Percentiles rank a stretch among this genome's conserved stretches.
Conservation (phyloP, 768 basidiomycete species). For the Mycena chlorophos region DNA sequence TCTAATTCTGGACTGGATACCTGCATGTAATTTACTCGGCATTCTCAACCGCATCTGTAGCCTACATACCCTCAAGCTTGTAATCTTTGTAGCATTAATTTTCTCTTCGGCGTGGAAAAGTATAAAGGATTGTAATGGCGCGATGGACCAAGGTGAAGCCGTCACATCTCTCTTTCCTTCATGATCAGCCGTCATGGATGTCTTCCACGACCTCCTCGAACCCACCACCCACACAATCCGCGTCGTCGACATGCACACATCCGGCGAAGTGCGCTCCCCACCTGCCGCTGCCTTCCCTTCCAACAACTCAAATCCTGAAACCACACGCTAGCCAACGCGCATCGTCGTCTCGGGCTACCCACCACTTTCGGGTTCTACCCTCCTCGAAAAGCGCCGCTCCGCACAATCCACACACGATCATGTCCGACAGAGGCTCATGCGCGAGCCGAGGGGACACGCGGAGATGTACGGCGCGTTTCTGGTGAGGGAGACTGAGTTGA, state of each 20-base stretch:
- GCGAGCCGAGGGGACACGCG: slow-evolving; percentile 39
- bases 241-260: slow-evolving; percentile 41
- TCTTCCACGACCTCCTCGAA: slow-evolving; percentile 13
- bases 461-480: slow-evolving; percentile 45
- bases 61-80: no score
- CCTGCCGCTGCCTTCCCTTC: no score
- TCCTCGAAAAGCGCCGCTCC: slow-evolving; percentile 36
- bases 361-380: slow-evolving; percentile 31
- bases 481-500: slow-evolving; percentile 37
- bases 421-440: slow-evolving; percentile 36
- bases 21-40: no score
- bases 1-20: no score
- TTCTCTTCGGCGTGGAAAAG: no score
- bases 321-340: slow-evolving; percentile 35
- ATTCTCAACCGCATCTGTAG: no score
- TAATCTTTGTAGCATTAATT: no score
- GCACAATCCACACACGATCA: slow-evolving; percentile 32
- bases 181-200: slow-evolving; percentile 22
- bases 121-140: no score
- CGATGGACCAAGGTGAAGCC: no score
- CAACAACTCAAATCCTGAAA: not conserved
- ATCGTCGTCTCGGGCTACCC: slow-evolving; percentile 39
- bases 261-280: slow-evolving; percentile 32
- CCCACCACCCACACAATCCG: slow-evolving; percentile 25
- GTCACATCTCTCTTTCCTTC: no score